Evolutionary conservation across 306 rosid species (phyloP).

Genomic region (Nissolia schottii): DNA sequence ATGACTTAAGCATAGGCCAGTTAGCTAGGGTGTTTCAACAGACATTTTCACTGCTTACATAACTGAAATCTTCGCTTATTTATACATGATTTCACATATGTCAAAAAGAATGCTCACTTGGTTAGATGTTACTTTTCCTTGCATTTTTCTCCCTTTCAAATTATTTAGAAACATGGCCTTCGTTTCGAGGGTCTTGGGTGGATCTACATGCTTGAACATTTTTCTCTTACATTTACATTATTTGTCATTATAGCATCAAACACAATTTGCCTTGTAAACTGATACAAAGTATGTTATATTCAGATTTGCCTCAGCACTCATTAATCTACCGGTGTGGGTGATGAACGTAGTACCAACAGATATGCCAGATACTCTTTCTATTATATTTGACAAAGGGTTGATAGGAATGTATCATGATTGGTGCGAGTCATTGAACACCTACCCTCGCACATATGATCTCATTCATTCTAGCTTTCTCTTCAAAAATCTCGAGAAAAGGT

Average conservation of each 20-base stretch:
- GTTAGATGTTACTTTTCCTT: too few relatives aligned
- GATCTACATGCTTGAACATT: too few relatives aligned
- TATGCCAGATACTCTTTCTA: slow-evolving; percentile 53
- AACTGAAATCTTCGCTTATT: too few relatives aligned
- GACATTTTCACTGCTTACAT: too few relatives aligned
- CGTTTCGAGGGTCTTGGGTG: too few relatives aligned
- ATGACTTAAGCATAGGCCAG: too few relatives aligned
- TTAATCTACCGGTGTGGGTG: slow-evolving; percentile 65
- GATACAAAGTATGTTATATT: background rate
- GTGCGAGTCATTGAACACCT: slow-evolving; percentile 77
- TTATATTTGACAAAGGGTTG: slow-evolving; percentile 67
- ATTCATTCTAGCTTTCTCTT: slow-evolving; percentile 65
- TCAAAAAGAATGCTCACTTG: too few relatives aligned
- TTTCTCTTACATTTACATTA: background rate
- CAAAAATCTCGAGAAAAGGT: slow-evolving; percentile 49
- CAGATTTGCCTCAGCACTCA: slow-evolving; percentile 77
- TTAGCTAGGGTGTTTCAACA: too few relatives aligned
- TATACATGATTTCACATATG: too few relatives aligned
- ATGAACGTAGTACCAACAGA: slow-evolving; percentile 72
- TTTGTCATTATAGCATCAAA: background rate
- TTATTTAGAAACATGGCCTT: too few relatives aligned
- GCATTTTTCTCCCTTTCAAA: too few relatives aligned
- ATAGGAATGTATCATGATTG: slow-evolving; percentile 82
- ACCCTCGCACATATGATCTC: slow-evolving; percentile 77
- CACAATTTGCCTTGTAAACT: background rate